A percentile compares a stretch with the other conserved stretches of the same genome.
These are phyloP conservation scores for Massariosphaeria phaeospora DNA, from an alignment of 495 filamentous ascomycete genomes.

Conservation along the genomic window DNA sequence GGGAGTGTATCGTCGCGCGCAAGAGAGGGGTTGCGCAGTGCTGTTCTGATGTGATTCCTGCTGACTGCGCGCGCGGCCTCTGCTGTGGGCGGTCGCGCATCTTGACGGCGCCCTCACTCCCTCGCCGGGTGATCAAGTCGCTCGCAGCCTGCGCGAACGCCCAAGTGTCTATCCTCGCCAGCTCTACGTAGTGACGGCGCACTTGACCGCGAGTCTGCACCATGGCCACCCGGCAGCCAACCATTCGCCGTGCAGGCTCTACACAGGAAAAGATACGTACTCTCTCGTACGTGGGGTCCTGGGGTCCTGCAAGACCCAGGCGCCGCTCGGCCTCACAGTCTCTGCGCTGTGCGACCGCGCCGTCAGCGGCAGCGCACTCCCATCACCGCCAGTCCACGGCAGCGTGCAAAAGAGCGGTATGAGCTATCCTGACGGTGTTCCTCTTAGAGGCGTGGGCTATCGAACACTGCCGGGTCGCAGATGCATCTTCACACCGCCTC, in stretches of 20 bases:
- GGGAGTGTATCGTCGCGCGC: no score
- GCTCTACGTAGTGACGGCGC: no score
- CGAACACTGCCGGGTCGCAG: constrained; percentile 17
- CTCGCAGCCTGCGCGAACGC: no score
- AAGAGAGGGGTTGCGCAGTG: no score
- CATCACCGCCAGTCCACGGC: constrained; percentile 4
- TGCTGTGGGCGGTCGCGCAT: no score
- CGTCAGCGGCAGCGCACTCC: neutral
- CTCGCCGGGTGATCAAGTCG: no score
- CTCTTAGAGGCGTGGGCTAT: constrained; percentile 23
- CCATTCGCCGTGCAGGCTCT: constrained; percentile 12
- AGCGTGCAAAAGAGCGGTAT: constrained; percentile 32
- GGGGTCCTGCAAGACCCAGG: neutral
- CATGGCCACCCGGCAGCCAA: constrained; percentile 15
- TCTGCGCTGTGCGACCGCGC: constrained; percentile 4
- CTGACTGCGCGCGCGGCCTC: no score
- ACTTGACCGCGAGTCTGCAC: constrained; percentile 5
- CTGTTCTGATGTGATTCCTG: no score
- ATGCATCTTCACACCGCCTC: constrained; percentile 14
- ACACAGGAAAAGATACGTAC: constrained; percentile 8
- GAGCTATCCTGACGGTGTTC: constrained; percentile 8
- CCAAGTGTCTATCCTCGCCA: no score
- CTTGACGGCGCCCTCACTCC: no score
- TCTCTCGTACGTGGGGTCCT: neutral
- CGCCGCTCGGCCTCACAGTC: neutral